phyloP scores from a whole-genome alignment of 192 early-diverging fungal species.

The Podila verticillata region DNA sequence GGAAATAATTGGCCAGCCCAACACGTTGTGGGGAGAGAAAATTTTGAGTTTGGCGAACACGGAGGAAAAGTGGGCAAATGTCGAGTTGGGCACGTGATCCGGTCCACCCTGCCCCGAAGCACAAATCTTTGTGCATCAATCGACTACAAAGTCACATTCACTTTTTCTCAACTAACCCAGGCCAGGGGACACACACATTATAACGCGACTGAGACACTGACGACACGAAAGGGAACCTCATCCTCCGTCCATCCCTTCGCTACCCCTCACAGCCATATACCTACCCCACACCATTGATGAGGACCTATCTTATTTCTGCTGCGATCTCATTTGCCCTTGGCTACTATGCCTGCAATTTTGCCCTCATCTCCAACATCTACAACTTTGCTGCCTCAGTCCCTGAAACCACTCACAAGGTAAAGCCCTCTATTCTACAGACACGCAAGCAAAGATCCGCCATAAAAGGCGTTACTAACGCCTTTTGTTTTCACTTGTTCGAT shows the following conservation, averaged over 20 bases:
- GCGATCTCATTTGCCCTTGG: conserved; percentile 42
- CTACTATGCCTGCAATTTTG: conserved; percentile 52
- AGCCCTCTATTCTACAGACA: too few relatives aligned
- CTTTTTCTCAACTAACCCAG: too few relatives aligned
- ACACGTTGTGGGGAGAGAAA: not conserved
- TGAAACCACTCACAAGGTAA: conserved; percentile 48
- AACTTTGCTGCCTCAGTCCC: conserved; percentile 46
- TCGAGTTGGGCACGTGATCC: not conserved
- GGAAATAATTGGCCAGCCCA: not conserved
- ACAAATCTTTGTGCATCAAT: too few relatives aligned
- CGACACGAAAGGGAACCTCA: not conserved
- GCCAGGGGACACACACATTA: too few relatives aligned
- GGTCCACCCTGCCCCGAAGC: too few relatives aligned
- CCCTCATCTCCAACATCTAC: conserved; percentile 45
- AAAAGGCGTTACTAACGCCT: not conserved
- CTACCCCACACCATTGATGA: conserved; percentile 21
- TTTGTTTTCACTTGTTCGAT: not conserved
- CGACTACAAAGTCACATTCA: too few relatives aligned
- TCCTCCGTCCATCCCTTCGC: conserved; percentile 1
- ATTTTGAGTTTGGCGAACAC: not conserved
- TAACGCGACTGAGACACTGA: not conserved
- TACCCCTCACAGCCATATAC: not conserved
- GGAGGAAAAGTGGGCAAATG: not conserved
- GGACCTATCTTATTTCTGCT: conserved; percentile 49
- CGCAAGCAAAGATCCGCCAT: not conserved